These are phyloP conservation scores for Phytophthora kernoviae DNA, from an alignment of 352 stramenopile genomes.

Conservation along the genomic window DNA sequence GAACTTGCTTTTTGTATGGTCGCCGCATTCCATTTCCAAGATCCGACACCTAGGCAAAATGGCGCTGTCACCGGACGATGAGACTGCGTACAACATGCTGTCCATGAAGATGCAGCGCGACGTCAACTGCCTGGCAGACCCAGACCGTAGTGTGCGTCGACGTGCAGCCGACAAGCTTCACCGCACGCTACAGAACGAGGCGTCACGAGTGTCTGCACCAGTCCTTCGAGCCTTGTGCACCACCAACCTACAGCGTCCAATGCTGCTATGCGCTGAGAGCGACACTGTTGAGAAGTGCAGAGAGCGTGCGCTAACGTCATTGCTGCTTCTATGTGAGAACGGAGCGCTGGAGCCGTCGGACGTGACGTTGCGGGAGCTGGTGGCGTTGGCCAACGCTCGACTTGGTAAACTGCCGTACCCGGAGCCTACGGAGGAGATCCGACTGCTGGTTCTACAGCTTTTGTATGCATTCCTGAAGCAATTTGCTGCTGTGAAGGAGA, in stretches of 20 bases:
- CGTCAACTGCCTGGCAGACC: slow-evolving; percentile 78
- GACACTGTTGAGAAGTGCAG: slow-evolving; percentile 82
- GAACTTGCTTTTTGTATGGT: slow-evolving; percentile 18
- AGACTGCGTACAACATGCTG: slow-evolving; percentile 59
- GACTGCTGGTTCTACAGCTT: slow-evolving; percentile 70
- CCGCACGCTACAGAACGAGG: slow-evolving; percentile 54
- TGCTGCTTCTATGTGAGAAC: slow-evolving; percentile 63
- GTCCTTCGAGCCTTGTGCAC: slow-evolving; percentile 54
- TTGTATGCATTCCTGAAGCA: slow-evolving; percentile 60
- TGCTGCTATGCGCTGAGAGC: slow-evolving; percentile 51
- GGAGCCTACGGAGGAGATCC: slow-evolving; percentile 85
- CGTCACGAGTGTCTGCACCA: slow-evolving; percentile 26
- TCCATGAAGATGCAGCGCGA: slow-evolving; percentile 85
- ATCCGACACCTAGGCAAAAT: slow-evolving; percentile 26
- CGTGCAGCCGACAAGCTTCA: slow-evolving; percentile 77
- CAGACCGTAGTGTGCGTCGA: slow-evolving; percentile 71
- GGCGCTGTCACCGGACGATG: slow-evolving; percentile 55
- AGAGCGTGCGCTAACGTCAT: slow-evolving; percentile 63
- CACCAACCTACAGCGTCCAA: slow-evolving; percentile 46
- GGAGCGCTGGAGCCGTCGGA: slow-evolving; percentile 49
- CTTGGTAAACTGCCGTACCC: slow-evolving; percentile 79
- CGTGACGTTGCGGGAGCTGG: slow-evolving; percentile 49
- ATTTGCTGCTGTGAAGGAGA: slow-evolving; percentile 25
- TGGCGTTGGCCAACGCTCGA: slow-evolving; percentile 51
- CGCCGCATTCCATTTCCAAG: slow-evolving; percentile 22